Evolutionary conservation across 108 stramenopile species (phyloP).

Genomic region (Bacterosira constricta): DNA sequence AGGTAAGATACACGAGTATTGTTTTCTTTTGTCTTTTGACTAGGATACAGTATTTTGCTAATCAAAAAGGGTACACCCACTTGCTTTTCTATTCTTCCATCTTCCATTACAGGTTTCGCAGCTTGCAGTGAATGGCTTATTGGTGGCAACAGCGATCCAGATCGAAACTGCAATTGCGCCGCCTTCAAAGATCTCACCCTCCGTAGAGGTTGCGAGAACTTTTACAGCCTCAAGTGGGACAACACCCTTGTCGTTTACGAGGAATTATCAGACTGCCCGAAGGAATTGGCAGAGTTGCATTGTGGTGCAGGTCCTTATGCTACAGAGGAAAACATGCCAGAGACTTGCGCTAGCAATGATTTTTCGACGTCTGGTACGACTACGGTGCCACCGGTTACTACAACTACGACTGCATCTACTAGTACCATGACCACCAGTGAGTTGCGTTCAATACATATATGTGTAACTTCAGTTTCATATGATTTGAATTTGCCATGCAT

Average conservation of each 20-base stretch:
- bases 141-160: not conserved
- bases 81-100: not conserved
- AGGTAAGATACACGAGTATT: constrained; percentile 18
- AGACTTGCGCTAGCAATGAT: constrained; percentile 32
- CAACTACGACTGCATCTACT: too few species aligned
- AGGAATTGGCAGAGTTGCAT: constrained; percentile 33
- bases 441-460: too few species aligned
- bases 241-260: constrained; percentile 47
- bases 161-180: constrained; percentile 30
- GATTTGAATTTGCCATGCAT: too few species aligned
- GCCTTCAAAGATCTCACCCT: constrained; percentile 29
- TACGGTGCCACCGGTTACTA: too few species aligned
- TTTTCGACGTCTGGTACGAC: too few species aligned
- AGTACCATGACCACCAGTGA: too few species aligned
- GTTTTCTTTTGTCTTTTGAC: not conserved
- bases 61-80: not conserved
- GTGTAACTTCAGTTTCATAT: too few species aligned
- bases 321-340: constrained; percentile 26
- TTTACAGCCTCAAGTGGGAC: constrained; percentile 47
- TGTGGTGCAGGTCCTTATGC: constrained; percentile 39
- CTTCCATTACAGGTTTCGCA: constrained; percentile 8
- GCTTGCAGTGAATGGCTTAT: constrained; percentile 39
- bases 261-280: constrained; percentile 51
- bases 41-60: not conserved
- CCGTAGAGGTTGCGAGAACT: constrained; percentile 26